phyloP scores from a whole-genome alignment of 2,329 filamentous ascomycete species.

The Exophiala bonariae region DNA sequence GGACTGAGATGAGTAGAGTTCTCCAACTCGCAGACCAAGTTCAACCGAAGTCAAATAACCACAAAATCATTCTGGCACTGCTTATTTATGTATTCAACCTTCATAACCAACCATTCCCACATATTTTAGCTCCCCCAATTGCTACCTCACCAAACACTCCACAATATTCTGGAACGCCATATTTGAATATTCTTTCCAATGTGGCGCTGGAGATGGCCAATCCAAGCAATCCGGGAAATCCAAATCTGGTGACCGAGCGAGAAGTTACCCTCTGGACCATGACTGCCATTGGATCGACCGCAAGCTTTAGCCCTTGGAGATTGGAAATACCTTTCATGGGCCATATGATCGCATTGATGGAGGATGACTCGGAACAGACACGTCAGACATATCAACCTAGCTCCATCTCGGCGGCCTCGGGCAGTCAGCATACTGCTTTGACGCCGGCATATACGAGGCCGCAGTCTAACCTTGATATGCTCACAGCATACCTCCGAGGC shows the following conservation, averaged over 20 bases:
- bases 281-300: conserved; percentile 15
- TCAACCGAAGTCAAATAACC: conserved; percentile 1
- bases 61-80: conserved; percentile 16
- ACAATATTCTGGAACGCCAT: not conserved
- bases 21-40: conserved; percentile 11
- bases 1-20: conserved; percentile 17
- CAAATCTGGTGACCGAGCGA: conserved; percentile 9
- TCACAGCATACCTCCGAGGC: conserved; percentile 17
- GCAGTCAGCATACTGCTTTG: not conserved
- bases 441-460: not conserved
- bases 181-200: conserved; percentile 13
- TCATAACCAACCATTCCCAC: conserved; percentile 13
- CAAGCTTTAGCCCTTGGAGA: conserved; percentile 19
- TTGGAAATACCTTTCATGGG: conserved; percentile 23
- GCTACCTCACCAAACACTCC: not conserved
- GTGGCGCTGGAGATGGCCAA: conserved; percentile 14
- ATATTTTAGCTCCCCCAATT: conserved; percentile 1
- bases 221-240: conserved; percentile 7
- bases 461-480: conserved; percentile 10
- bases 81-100: conserved; percentile 21
- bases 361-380: conserved; percentile 6
- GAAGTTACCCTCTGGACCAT: conserved; percentile 21
- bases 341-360: conserved; percentile 20
- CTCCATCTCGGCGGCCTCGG: not conserved
- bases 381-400: not conserved